Conservation (phyloP, 2,329 filamentous ascomycete genomes). For the Paraphoma sp. region DNA sequence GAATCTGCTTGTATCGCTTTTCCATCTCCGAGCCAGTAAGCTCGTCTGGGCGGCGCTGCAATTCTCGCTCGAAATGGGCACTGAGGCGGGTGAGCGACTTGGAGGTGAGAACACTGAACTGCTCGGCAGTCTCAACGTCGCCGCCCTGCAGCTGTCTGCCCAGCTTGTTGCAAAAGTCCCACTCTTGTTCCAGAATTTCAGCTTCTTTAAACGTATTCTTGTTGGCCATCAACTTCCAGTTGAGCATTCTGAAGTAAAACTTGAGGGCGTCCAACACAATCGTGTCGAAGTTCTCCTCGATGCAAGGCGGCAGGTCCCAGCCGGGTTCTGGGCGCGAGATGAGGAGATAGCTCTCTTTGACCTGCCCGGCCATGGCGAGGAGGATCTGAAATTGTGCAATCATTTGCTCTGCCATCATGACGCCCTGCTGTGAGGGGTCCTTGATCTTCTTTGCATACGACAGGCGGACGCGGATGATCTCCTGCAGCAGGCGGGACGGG, state of each 20-base stretch:
- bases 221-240: constrained; percentile 96
- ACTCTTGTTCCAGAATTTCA: constrained; percentile 95
- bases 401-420: constrained; percentile 97
- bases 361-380: constrained; percentile 86
- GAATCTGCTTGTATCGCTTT: constrained; percentile 92
- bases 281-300: constrained; percentile 94
- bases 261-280: constrained; percentile 91
- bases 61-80: constrained; percentile 88
- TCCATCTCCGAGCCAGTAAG: constrained; percentile 83
- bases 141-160: constrained; percentile 90
- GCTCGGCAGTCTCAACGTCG: constrained; percentile 95
- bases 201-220: constrained; percentile 99
- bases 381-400: constrained; percentile 95
- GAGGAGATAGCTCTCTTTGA: constrained; percentile 85
- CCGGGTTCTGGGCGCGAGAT: constrained; percentile 88
- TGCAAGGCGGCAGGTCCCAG: constrained; percentile 94
- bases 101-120: constrained; percentile 91
- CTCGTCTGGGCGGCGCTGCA: constrained; percentile 84
- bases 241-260: constrained; percentile 98
- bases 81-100: constrained; percentile 90
- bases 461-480: constrained; percentile 91
- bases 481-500: constrained; percentile 91
- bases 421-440: constrained; percentile 88
- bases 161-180: constrained; percentile 95
- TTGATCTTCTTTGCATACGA: constrained; percentile 95